Conservation (phyloP, 2,329 filamentous ascomycete species). For the Mycocentrospora acerina region DNA sequence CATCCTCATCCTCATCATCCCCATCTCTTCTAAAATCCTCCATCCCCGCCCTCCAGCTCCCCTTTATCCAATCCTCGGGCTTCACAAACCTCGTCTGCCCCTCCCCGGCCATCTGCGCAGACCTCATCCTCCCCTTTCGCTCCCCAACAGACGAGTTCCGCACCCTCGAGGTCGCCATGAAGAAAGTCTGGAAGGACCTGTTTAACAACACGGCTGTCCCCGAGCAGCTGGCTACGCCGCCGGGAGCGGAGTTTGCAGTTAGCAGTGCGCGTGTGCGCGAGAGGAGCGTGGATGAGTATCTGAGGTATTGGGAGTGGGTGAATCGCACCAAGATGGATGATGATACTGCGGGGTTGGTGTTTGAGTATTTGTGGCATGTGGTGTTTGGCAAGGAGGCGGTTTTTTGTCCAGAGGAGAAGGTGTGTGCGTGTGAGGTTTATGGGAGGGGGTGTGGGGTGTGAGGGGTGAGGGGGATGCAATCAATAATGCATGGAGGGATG, state of each 20-base stretch:
- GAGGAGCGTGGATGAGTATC: constrained; percentile 31
- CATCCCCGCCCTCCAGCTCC: constrained; percentile 33
- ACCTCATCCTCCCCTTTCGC: constrained; percentile 34
- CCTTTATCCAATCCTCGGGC: constrained; percentile 41
- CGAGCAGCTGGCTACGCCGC: constrained; percentile 47
- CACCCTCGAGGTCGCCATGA: constrained; percentile 26
- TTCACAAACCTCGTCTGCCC: constrained; percentile 46
- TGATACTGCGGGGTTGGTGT: constrained; percentile 23
- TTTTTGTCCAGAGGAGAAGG: constrained; percentile 23
- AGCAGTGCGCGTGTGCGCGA: constrained; percentile 27
- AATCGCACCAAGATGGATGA: constrained; percentile 28
- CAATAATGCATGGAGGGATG: too few relatives aligned
- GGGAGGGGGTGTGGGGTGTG: too few relatives aligned
- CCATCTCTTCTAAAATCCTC: background rate
- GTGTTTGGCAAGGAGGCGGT: constrained; percentile 24
- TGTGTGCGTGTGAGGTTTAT: constrained; percentile 34
- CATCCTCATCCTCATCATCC: too few relatives aligned
- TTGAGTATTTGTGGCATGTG: constrained; percentile 31
- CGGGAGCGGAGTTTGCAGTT: constrained; percentile 45
- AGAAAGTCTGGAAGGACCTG: constrained; percentile 47
- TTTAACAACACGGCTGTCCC: constrained; percentile 43
- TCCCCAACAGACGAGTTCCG: constrained; percentile 19
- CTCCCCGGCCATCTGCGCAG: constrained; percentile 38
- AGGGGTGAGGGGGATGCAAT: too few relatives aligned
- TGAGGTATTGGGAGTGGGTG: constrained; percentile 26